phyloP scores from a whole-genome alignment of 2,329 filamentous ascomycete genomes.

The Nothopassalora personata region DNA sequence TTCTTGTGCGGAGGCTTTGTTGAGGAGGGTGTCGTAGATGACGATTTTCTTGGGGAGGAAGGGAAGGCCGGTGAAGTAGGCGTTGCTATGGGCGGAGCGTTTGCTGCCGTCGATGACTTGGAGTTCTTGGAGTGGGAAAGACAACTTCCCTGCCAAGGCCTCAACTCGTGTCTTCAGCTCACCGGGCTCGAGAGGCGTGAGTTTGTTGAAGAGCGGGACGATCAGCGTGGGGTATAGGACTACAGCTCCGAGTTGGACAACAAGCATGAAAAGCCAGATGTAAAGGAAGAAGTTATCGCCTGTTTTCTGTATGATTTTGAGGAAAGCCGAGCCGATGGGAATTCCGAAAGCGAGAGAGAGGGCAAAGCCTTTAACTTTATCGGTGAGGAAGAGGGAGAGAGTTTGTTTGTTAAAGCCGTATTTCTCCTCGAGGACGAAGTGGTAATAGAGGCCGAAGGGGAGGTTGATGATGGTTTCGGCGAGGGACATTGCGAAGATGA shows the following conservation, averaged over 20 bases:
- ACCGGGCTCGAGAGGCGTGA: constrained; percentile 84
- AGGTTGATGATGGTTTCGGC: constrained; percentile 74
- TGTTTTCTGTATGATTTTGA: constrained; percentile 90
- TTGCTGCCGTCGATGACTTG: constrained; percentile 94
- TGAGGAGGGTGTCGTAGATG: constrained; percentile 95
- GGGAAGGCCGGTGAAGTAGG: constrained; percentile 93
- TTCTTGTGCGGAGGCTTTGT: constrained; percentile 87
- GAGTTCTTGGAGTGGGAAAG: constrained; percentile 87
- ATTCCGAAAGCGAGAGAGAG: constrained; percentile 74
- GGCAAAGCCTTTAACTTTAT: constrained; percentile 86
- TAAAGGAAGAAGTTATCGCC: constrained; percentile 97
- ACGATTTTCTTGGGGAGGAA: constrained; percentile 99
- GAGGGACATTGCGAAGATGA: constrained; percentile 80
- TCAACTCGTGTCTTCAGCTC: constrained; percentile 85
- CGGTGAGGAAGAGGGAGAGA: constrained; percentile 75
- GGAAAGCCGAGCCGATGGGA: constrained; percentile 85
- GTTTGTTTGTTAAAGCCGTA: constrained; percentile 99
- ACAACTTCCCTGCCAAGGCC: constrained; percentile 70
- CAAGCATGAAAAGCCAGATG: constrained; percentile 87
- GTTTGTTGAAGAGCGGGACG: constrained; percentile 94
- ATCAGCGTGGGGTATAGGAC: constrained; percentile 95
- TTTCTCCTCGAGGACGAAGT: constrained; percentile 91
- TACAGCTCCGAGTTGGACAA: constrained; percentile 87
- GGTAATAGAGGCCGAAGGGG: constrained; percentile 82
- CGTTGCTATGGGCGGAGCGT: constrained; percentile 81